These are phyloP conservation scores for Apiotrichum veenhuisii DNA, from an alignment of 1,284 basidiomycete species.

Conservation along the genomic window DNA sequence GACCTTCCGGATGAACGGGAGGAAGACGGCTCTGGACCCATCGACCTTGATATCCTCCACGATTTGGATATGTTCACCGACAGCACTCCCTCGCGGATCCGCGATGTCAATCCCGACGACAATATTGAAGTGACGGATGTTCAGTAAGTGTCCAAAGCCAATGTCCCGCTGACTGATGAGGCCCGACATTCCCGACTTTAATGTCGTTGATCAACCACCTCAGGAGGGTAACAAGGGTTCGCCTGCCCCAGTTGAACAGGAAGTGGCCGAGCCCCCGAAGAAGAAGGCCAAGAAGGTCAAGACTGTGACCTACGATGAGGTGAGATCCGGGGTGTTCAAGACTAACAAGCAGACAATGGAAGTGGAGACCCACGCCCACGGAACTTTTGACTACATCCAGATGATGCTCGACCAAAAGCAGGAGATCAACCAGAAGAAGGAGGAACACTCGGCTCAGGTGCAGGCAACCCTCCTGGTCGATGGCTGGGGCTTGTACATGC, in stretches of 20 bases:
- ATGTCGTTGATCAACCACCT: background rate
- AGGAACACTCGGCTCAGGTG: conserved; percentile 4
- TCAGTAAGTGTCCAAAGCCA: too few relatives aligned
- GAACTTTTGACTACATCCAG: conserved; percentile 14
- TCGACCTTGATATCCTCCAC: too few relatives aligned
- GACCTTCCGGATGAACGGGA: too few relatives aligned
- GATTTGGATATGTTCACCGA: too few relatives aligned
- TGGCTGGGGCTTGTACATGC: conserved; percentile 22
- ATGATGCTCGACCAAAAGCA: conserved; percentile 19
- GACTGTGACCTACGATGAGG: conserved; percentile 15
- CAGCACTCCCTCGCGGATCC: too few relatives aligned
- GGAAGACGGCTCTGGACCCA: too few relatives aligned
- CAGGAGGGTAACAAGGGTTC: too few relatives aligned
- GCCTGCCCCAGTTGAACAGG: too few relatives aligned
- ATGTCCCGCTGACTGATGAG: too few relatives aligned
- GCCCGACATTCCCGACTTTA: background rate
- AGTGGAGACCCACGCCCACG: background rate
- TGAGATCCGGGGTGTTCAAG: conserved; percentile 6
- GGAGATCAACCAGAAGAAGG: conserved; percentile 11
- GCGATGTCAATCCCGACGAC: too few relatives aligned
- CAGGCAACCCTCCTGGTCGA: conserved; percentile 25
- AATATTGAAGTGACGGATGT: too few relatives aligned
- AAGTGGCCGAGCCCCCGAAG: conserved; percentile 1
- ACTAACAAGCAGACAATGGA: conserved; percentile 2
- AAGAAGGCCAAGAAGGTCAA: conserved; percentile 16